Conservation (phyloP, 192 early-diverging fungal species). For the Coemansia sp. region DNA sequence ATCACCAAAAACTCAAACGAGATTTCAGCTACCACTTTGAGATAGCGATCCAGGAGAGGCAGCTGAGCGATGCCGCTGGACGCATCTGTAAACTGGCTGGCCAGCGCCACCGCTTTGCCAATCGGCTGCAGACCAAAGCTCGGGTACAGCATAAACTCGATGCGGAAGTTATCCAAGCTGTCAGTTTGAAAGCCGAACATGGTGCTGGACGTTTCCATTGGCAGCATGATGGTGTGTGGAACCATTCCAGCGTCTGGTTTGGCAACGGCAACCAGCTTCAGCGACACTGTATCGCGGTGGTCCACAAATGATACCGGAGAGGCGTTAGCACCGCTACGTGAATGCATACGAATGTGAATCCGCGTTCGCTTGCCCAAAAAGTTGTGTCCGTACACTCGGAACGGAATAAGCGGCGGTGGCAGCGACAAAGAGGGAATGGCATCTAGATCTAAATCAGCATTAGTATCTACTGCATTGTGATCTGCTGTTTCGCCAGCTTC, state of each 20-base stretch:
- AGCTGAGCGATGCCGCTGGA: constrained; percentile 45
- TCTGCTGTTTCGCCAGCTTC: constrained; percentile 3
- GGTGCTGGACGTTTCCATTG: constrained; percentile 66
- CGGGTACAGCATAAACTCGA: constrained; percentile 97
- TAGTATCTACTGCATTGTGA: constrained; percentile 48
- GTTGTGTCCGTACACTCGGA: constrained; percentile 97
- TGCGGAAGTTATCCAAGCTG: constrained; percentile 65
- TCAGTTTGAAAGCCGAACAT: constrained; percentile 85
- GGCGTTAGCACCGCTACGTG: constrained; percentile 42
- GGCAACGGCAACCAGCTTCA: constrained; percentile 84
- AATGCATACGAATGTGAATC: constrained; percentile 70
- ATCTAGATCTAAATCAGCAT: constrained; percentile 68
- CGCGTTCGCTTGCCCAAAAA: constrained; percentile 89
- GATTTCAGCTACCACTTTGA: constrained; percentile 90
- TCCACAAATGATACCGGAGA: constrained; percentile 45
- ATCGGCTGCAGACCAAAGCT: constrained; percentile 94
- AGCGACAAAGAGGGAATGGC: constrained; percentile 88
- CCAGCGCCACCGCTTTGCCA: constrained; percentile 79
- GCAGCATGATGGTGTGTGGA: constrained; percentile 88
- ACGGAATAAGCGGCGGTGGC: constrained; percentile 97
- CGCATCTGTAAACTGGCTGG: constrained; percentile 59
- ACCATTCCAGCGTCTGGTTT: constrained; percentile 85
- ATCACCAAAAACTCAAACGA: constrained; percentile 79
- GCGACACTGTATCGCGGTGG: constrained; percentile 55
- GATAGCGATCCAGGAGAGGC: constrained; percentile 87